Base-by-base conservation (phyloP, 1,139 yeast species). In the Pichia sp. region DNA sequence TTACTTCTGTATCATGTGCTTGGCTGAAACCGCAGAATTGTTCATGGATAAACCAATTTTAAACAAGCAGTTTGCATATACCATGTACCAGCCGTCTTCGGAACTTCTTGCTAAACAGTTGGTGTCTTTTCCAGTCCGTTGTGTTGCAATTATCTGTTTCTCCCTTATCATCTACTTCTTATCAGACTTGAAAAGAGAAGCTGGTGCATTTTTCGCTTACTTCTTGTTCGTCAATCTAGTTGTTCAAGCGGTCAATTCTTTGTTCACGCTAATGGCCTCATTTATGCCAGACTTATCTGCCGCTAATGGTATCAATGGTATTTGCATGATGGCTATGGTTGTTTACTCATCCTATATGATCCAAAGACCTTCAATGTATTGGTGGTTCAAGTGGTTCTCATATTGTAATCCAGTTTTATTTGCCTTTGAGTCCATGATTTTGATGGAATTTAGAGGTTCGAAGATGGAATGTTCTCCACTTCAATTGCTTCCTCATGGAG, bases 321-420 rank as follows among this genome's bases (percentile, higher is more conserved):
- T 79, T 9, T 53, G 73, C 27, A 68, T 80, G 65, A 66, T 80
- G 67, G 73, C 77, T 2, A 60, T 76, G 48, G 67, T 78, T 55
- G 67, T 79, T 31, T 81, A 80, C 62, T 74, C 82, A n/a, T 78
- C 83, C 14, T 81, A 75, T 67, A 74, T 79, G 78, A 76, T 82
- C 61, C 85, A 80, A 63, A 66, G 77, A 53, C 80, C 80, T 12
- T 74, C 78, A 0, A 81, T 81, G 85, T 83, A 77, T 55, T 83
- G 83, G 54, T 81, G 85, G 85, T 80, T 81, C 61, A 75, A 78
- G 64, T 83, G 87, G 87, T 75, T 80, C 38, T 75, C 81, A 2
- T 82, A 80, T 61, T 69, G 79, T 52, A 73, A 82, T 60, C 86
- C 87, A 1, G 65, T 81, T 48, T 67, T 78, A 43, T 83, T 80